These are phyloP conservation scores for Boletus rex-veris DNA, from an alignment of 768 basidiomycete genomes.

Conservation along the genomic window DNA sequence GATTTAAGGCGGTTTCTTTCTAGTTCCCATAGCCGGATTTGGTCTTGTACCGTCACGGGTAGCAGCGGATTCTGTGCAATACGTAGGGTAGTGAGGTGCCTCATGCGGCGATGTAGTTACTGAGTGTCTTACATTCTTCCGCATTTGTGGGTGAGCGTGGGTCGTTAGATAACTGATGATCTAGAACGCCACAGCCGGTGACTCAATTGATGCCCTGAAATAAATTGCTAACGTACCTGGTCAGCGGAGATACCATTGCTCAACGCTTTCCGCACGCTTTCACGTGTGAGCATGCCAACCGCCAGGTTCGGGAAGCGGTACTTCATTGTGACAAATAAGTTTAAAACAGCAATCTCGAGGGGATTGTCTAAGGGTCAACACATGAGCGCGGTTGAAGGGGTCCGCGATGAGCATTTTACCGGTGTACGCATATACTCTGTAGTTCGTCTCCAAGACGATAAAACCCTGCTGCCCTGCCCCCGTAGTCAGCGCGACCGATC, in stretches of 20 bases:
- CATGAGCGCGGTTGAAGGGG: conserved; percentile 11
- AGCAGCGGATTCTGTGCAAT: conserved; percentile 75
- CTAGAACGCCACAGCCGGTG: conserved; percentile 39
- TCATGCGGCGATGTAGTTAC: conserved; percentile 5
- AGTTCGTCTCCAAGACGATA: conserved; percentile 97
- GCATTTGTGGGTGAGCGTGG: conserved; percentile 98
- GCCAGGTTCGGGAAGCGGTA: conserved; percentile 96
- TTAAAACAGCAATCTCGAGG: conserved; percentile 91
- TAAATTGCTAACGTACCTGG: conserved; percentile 56
- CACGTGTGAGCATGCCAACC: conserved; percentile 92
- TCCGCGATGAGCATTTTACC: conserved; percentile 43
- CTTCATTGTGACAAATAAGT: conserved; percentile 88
- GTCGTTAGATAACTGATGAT: conserved; percentile 93
- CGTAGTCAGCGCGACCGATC: conserved; percentile 37
- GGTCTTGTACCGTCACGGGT: conserved; percentile 97
- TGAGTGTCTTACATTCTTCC: conserved; percentile 65
- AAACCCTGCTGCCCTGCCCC: conserved; percentile 77
- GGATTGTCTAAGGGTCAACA: conserved; percentile 69
- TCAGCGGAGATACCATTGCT: conserved; percentile 94
- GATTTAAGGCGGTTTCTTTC: conserved; percentile 90
- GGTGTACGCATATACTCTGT: conserved; percentile 97
- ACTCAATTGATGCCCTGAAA: conserved; percentile 8
- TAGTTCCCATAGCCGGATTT: conserved; percentile 95
- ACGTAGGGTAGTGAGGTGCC: conserved; percentile 13
- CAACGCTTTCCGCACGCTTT: conserved; percentile 92